Percentiles rank a stretch among this genome's conserved stretches.
phyloP scores from a whole-genome alignment of 352 stramenopile species.

The Phytophthora pini region DNA sequence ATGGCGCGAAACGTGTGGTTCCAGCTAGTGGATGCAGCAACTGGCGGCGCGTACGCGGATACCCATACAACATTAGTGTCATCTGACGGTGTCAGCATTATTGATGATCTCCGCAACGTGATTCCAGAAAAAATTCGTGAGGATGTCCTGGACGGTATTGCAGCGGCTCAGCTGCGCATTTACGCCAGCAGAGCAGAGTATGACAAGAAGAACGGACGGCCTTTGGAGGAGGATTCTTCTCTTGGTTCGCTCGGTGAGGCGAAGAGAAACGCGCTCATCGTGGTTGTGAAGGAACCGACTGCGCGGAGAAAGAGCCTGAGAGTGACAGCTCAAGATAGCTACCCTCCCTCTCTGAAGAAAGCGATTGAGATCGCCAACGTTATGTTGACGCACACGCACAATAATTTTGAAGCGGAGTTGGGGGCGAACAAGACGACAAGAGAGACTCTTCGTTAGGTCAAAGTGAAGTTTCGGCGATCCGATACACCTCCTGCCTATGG shows the following conservation, averaged over 20 bases:
- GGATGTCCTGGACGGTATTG: neutral
- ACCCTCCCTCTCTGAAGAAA: neutral
- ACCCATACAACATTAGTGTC: slow-evolving; percentile 4
- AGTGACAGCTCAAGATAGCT: neutral
- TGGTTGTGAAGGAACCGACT: neutral
- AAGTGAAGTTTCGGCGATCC: neutral
- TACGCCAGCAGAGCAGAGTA: slow-evolving; percentile 17
- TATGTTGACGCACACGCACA: neutral
- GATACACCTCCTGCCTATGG: neutral
- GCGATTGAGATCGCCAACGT: slow-evolving; percentile 2
- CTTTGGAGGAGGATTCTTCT: neutral
- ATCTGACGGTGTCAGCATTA: slow-evolving; percentile 6
- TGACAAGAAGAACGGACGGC: slow-evolving; percentile 7
- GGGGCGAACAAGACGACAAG: neutral
- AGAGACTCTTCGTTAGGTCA: neutral
- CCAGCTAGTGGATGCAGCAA: slow-evolving; percentile 7
- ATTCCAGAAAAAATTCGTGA: neutral
- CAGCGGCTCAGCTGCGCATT: neutral
- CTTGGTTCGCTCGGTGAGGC: neutral
- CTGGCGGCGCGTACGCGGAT: neutral
- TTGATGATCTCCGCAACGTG: slow-evolving; percentile 7
- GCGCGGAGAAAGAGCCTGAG: neutral
- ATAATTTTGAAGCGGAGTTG: neutral
- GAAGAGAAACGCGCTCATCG: neutral
- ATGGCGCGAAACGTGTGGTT: slow-evolving; percentile 12